These are phyloP conservation scores for Mortierella alpina DNA, from an alignment of 192 early-diverging fungal species.

Conservation along the genomic window DNA sequence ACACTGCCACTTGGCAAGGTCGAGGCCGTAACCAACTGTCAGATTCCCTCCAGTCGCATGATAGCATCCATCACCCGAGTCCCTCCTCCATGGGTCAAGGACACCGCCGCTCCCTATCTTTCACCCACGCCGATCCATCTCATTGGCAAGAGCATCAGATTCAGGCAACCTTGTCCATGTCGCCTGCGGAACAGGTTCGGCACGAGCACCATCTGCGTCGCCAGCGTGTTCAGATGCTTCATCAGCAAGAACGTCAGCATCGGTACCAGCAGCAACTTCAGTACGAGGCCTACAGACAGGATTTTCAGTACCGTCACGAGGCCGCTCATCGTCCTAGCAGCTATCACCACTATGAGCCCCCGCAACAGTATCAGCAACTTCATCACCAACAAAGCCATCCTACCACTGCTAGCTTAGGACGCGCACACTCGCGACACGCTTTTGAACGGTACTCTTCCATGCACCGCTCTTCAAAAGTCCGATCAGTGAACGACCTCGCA, in stretches of 20 bases:
- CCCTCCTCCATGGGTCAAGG: not conserved
- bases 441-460: not conserved
- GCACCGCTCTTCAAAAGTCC: slow-evolving; percentile 12
- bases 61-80: too few species aligned
- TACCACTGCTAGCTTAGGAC: not conserved
- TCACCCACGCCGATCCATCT: not conserved
- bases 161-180: slow-evolving; percentile 1
- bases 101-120: slow-evolving; percentile 19
- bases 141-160: not conserved
- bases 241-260: slow-evolving; percentile 22
- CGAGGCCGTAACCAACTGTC: too few species aligned
- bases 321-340: not conserved
- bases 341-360: not conserved
- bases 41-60: too few species aligned
- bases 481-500: slow-evolving; percentile 30
- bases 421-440: not conserved
- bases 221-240: slow-evolving; percentile 23
- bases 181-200: slow-evolving; percentile 31
- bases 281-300: not conserved
- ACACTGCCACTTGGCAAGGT: too few species aligned
- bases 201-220: slow-evolving; percentile 41
- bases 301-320: not conserved
- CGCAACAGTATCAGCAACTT: not conserved
- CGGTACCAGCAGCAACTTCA: slow-evolving; percentile 9
- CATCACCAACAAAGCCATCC: not conserved